Evolutionary conservation across 805 yeast genomes (phyloP).

Genomic region (Zygoascus biomembranicola): DNA sequence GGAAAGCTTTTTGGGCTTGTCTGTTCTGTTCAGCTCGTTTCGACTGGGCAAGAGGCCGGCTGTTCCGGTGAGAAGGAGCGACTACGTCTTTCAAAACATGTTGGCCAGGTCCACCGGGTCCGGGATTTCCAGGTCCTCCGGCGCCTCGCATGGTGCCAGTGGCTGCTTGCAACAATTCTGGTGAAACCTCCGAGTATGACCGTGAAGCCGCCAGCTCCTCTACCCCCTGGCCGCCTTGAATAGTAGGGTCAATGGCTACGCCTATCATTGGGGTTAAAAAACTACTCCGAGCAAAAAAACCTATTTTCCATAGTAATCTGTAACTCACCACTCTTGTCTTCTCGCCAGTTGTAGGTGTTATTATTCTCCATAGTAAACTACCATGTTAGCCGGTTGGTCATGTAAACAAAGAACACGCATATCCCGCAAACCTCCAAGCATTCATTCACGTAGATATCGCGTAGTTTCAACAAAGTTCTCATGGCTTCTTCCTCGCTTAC

Average conservation of each 20-base stretch:
- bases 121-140: neutral
- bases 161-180: neutral
- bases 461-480: neutral
- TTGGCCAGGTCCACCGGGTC: neutral
- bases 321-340: neutral
- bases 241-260: neutral
- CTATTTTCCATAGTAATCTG: neutral
- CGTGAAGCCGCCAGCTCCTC: neutral
- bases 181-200: neutral
- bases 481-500: neutral
- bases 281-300: neutral
- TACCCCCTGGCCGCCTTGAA: neutral
- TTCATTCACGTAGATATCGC: neutral
- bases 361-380: neutral
- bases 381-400: too few species aligned
- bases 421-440: neutral
- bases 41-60: constrained; percentile 38
- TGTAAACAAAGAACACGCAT: too few species aligned
- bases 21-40: constrained; percentile 91
- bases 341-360: neutral
- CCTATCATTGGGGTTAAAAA: neutral
- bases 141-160: neutral
- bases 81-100: neutral
- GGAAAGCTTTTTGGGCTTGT: constrained; percentile 84
- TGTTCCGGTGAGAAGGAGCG: neutral